Evolutionary conservation across 352 stramenopile genomes (phyloP).

Genomic region (Pythium rishiriense): DNA sequence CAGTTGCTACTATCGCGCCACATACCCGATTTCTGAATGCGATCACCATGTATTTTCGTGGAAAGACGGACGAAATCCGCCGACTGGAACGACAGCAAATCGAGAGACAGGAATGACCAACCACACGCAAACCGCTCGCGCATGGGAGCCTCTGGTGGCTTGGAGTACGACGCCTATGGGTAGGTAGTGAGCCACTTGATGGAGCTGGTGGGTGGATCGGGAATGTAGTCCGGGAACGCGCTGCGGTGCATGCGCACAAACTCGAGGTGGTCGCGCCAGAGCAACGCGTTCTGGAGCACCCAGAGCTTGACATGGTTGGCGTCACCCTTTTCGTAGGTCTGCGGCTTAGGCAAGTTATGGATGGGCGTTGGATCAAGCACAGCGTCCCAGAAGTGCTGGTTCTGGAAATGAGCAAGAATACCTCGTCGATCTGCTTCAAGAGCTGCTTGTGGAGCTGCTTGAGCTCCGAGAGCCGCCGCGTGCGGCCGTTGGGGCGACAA

Average conservation of each 20-base stretch:
- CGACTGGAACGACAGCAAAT: no score
- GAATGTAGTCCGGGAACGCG: background rate
- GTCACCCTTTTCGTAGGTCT: background rate
- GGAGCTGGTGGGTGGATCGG: background rate
- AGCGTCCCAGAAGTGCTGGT: conserved; percentile 2
- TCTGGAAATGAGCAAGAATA: background rate
- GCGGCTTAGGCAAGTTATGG: background rate
- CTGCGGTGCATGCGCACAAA: background rate
- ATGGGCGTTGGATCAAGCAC: conserved; percentile 5
- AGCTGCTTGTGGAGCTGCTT: background rate
- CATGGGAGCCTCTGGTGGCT: no score
- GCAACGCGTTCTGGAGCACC: background rate
- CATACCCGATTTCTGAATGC: no score
- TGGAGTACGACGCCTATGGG: no score
- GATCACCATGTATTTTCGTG: no score
- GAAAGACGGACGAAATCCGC: no score
- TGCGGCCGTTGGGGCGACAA: background rate
- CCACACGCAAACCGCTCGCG: no score
- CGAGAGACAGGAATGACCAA: no score
- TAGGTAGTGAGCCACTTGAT: background rate
- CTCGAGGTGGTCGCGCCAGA: background rate
- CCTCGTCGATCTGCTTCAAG: background rate
- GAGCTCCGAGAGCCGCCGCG: background rate
- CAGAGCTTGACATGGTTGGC: background rate
- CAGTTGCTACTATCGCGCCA: no score